Base-by-base conservation (phyloP, 2,329 filamentous ascomycete genomes). In the Fusarium penzigii region DNA sequence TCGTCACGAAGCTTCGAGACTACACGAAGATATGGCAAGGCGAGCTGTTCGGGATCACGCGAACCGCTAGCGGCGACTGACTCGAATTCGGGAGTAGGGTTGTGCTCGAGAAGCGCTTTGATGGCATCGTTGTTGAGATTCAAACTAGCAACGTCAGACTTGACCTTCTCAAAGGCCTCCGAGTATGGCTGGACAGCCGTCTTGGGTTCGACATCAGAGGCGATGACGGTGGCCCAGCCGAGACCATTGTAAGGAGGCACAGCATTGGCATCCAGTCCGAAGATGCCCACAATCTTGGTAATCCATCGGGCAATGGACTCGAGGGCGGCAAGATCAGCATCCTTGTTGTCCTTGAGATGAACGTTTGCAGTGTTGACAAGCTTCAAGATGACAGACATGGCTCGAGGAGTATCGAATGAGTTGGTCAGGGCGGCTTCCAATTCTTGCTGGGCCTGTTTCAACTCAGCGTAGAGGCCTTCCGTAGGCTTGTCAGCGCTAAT, bases 401-500 rank as follows among this genome's bases (percentile, higher is more conserved):
- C 90, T 46, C 78, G 76, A 1, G 89, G 85, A 0, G 92, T 97
- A 71, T 97, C 88, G 69, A 97, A 96, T 0, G 92, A 96, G 72
- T 96, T 91, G 61, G 81, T 80, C 14, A 97, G 78, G 2, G 88
- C 87, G 2, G 70, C 66, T 34, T 82, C 71, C 29, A 83, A 68
- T 20, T 84, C 82, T 39, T 72, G 72, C 70, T 85, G 78, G 10
- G 82, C 80, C 52, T 82, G 77, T 46, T 81, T 75, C 6, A 81
- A 67, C 52, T 78, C 77, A 1, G 68, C 71, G 14, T 70, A 53
- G 6, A 76, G 68, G 29, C 69, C 69, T 12, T 67, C 65, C 6
- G 62, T 57, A 6, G 64, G 46, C 51, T 68, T 64, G 36, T 72
- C 58, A 8, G 54, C 66, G 45, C 58, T 59, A 10, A 79, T 65